These are phyloP conservation scores for Komagataella populi DNA, from an alignment of 805 yeast genomes.

Conservation along the genomic window DNA sequence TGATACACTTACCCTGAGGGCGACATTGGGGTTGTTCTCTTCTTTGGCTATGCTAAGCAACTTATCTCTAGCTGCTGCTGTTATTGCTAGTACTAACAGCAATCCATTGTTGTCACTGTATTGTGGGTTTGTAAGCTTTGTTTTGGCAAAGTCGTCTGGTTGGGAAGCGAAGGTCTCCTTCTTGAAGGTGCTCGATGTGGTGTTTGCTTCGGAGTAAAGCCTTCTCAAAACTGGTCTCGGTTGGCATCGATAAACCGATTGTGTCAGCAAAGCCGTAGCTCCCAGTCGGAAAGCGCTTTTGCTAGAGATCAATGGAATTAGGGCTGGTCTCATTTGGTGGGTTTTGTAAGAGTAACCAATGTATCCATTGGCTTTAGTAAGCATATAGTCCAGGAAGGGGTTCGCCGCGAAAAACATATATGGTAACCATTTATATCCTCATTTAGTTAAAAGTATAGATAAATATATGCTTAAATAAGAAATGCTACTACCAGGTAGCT, in stretches of 20 bases:
- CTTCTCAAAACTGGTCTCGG: not conserved
- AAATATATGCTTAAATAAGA: not conserved
- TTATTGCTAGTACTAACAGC: conserved; percentile 30
- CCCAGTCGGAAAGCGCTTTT: not conserved
- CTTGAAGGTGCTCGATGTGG: not conserved
- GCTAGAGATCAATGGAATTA: not conserved
- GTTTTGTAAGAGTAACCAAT: not conserved
- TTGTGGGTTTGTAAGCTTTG: conserved; percentile 19
- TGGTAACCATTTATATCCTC: not conserved
- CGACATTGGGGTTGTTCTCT: conserved; percentile 47
- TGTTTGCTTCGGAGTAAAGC: not conserved
- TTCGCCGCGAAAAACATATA: not conserved
- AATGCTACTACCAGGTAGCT: conserved; percentile 50
- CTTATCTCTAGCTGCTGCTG: conserved; percentile 34
- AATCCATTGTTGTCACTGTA: conserved; percentile 19
- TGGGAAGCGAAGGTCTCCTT: not conserved
- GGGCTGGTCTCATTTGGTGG: not conserved
- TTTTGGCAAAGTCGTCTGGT: conserved; percentile 9
- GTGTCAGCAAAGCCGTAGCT: not conserved
- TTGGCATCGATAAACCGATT: not conserved
- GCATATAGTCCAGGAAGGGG: not conserved
- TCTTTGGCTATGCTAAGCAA: conserved; percentile 33
- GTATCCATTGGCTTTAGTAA: not conserved
- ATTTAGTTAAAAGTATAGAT: not conserved
- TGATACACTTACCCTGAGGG: conserved; percentile 66